Conservation (phyloP, 78 protist genomes). For the Guillardia theta region DNA sequence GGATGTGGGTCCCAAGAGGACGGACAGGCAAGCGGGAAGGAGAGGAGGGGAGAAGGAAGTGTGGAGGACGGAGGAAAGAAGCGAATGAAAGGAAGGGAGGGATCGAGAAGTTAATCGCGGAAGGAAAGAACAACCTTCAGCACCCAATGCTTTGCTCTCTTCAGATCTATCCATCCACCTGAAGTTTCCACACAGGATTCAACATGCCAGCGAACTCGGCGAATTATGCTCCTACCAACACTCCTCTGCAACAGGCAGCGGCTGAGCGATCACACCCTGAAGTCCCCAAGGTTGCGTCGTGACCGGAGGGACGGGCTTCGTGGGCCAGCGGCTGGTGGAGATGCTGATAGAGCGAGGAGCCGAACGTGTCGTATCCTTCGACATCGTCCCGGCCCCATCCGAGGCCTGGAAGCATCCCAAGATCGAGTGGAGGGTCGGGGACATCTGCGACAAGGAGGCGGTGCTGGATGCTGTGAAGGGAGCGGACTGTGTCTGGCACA, state of each 20-base stretch:
- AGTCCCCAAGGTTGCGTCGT: constrained; percentile 56
- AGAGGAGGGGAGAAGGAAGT: too few species aligned
- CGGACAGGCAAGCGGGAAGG: too few species aligned
- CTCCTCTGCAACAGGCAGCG: background rate
- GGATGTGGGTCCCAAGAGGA: too few species aligned
- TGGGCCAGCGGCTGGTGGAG: constrained; percentile 74
- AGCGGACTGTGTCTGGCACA: constrained; percentile 73
- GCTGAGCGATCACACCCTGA: background rate
- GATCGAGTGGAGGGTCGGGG: constrained; percentile 55
- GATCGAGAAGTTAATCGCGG: too few species aligned
- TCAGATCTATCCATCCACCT: background rate
- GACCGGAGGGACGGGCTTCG: constrained; percentile 78
- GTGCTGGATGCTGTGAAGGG: constrained; percentile 29
- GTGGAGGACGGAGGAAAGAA: too few species aligned
- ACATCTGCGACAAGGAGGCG: background rate
- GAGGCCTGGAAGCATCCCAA: constrained; percentile 34
- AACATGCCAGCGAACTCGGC: background rate
- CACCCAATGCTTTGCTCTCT: background rate
- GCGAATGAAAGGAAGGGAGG: too few species aligned
- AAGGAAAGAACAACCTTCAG: too few species aligned
- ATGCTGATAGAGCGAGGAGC: constrained; percentile 77
- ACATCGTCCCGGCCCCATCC: constrained; percentile 41
- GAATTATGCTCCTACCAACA: background rate
- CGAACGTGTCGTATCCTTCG: constrained; percentile 28
- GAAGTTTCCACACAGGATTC: background rate